These are phyloP conservation scores for Aspergillus uvarum DNA, from an alignment of 2,329 filamentous ascomycete genomes.

Conservation along the genomic window DNA sequence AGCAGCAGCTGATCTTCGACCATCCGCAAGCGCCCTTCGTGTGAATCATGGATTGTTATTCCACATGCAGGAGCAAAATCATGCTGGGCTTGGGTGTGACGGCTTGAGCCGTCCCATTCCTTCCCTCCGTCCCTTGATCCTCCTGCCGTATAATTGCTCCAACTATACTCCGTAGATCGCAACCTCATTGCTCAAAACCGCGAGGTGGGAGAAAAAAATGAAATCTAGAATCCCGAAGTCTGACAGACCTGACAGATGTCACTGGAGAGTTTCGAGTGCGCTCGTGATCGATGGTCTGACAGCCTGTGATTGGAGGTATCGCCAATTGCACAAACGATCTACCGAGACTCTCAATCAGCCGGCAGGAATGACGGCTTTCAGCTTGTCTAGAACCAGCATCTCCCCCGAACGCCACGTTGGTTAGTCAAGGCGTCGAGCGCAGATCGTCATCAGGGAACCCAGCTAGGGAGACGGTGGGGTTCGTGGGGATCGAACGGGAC, in stretches of 20 bases:
- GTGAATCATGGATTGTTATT: background rate
- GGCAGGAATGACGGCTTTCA: slow-evolving; percentile 1
- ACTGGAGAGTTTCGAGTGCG: background rate
- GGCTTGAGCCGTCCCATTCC: background rate
- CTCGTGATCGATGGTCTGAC: background rate
- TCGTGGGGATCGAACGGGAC: slow-evolving; percentile 18
- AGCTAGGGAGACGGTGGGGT: slow-evolving; percentile 11
- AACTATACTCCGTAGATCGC: background rate
- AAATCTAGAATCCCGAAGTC: slow-evolving; percentile 3
- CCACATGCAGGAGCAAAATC: slow-evolving; percentile 3
- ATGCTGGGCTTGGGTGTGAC: background rate
- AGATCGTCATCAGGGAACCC: slow-evolving; percentile 23
- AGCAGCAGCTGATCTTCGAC: slow-evolving; percentile 2
- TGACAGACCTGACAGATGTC: slow-evolving; percentile 4
- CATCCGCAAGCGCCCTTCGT: background rate
- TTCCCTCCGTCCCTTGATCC: background rate
- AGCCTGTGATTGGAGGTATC: slow-evolving; percentile 4
- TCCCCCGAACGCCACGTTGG: slow-evolving; percentile 14
- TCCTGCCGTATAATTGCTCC: background rate
- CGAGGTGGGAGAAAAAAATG: background rate
- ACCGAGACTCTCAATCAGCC: slow-evolving; percentile 4
- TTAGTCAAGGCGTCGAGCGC: slow-evolving; percentile 16
- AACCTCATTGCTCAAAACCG: background rate
- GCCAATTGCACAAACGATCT: background rate
- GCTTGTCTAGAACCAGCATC: slow-evolving; percentile 10